Base-by-base conservation (phyloP, 2,329 filamentous ascomycete species). In the Beauveria sp. region DNA sequence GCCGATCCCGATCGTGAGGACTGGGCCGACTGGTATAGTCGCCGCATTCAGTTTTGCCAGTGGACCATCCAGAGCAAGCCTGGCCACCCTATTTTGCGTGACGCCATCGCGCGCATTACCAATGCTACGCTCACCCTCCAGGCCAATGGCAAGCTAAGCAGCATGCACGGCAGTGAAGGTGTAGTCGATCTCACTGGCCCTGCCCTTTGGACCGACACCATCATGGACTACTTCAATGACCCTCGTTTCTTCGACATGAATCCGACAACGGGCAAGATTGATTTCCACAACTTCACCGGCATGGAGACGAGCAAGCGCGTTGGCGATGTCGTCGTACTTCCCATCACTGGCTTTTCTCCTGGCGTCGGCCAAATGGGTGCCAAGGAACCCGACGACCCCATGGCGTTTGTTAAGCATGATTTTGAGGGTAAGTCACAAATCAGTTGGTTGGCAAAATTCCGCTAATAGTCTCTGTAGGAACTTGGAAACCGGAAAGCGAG, bases 21-120 rank as follows among this genome's bases (percentile, higher is more conserved):
- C 73, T 99, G 94, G 94, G 83, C 85, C 41, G 80, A 96, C 1
- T 97, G 93, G 94, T 99, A 97, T 79, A 94, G 91, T 65, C 89
- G 94, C 63, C 85, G 93, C 65, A 92, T 99, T 63, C 94, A 97
- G 72, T 97, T 99, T 75, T 99, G 94, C 76, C 94, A 99, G 74
- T 99, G 94, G 94, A 99, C 94, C 1, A 97, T 99, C 64, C 93
- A 97, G 75, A 80, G 90, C 61, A 99, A 99, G 75, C 89, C 93
- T 0, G 94, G 94, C 12, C 94, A 99, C 72, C 94, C 94, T 0
- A 86, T 96, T 14, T 82, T 99, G 62, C 86, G 92, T 64, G 91
- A 97, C 63, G 84, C 96, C 63, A 91, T 99, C 37, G 81, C 89
- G 16, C 88, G 87, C 66, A 92, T 99, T 70, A 96, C 93, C 0